Evolutionary conservation across 495 filamentous ascomycete genomes (phyloP), one percentile per base, ranked within the genome.

Genomic region (Penicillium samsonianum): DNA sequence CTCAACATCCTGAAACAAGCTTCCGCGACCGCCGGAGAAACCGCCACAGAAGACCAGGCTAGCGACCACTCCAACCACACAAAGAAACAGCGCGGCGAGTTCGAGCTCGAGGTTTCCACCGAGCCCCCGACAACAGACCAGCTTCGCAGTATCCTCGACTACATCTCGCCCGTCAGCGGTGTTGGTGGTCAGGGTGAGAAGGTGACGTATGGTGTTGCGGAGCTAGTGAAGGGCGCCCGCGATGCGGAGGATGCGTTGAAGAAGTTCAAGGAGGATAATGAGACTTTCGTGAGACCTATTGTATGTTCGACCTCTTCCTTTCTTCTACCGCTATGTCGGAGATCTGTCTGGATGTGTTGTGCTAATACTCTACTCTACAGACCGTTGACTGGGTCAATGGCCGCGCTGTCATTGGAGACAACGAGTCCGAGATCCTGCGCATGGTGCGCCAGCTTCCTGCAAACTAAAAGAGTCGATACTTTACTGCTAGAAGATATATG

Each of bases 341-440:
- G 17, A 42, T 14, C 28, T 56, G 16, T 17, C 17, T 45, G 23
- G 8, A 62, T 40, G 37, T 30, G 5, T 38, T 43, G 7, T 55
- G 53, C 61, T 68, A 60, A 68, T 53, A 51, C 30, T 41, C 20
- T 19, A 9, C 57, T 44, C 53, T 65, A 28, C 16, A 92, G 89
- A 82, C 82, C 50, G 95, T 98, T 23, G 94, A 98, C 72, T 98
- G 94, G 95, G 87, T 87, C 59, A 91, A 92, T 74, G 95, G 94
- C 53, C 85, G 83, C 67, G 91, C 86, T 65, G 82, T 90, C 28
- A 77, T 83, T 50, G 89, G 90, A 7, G 87, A 88, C 45, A 82
- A 87, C 59, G 85, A 93, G 76, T 92, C 90, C 12, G 89, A 90
- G 73, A 95, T 96, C 45, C 69, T 95, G 64, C 87, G 85, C 65